Evolutionary conservation across 208 protist species (phyloP), one percentile per base, ranked within the genome.

Genomic region (Crithidia mellificae): DNA sequence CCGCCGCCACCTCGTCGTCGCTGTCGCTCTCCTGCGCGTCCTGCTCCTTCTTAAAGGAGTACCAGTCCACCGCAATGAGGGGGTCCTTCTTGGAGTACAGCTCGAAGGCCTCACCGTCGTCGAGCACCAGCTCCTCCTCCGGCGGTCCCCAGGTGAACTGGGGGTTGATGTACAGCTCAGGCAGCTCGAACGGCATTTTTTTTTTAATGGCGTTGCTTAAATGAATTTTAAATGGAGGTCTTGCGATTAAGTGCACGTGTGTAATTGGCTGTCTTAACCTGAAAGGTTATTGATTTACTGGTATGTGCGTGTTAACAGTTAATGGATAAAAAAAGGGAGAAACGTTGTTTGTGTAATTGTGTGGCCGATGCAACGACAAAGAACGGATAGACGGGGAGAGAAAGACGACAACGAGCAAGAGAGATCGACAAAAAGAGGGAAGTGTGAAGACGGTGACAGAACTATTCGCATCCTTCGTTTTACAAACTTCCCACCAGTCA

Each of bases 91-190:
- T 94, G 41, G 83, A 82, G 74, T 90, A 93, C 11, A 92, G 77
- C 56, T 78, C 54, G 41, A 93, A 85, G 11, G 72, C 51, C 51
- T 78, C 58, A 6, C 80, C 83, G 34, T 88, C 88, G 20, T 68
- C 70, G 46, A 92, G 47, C 46, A 78, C 72, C 54, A 92, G 84
- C 81, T 94, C 86, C 47, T 70, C 80, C 67, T 59, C 77, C 41
- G 91, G 91, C 11, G 91, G 91, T 14, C 91, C 91, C 91, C 91
- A 96, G 34, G 82, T 68, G 62, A 88, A 91, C 50, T 75, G 77
- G 38, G 80, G 72, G 63, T 84, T 89, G 36, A 92, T 74, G 75
- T 90, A 84, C 66, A 90, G 62, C 56, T 91, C 72, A 8, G 91
- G 91, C 49, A 94, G 72, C 56, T 87, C 79, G 66, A 92, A 95